Base-by-base conservation (phyloP, 1,284 basidiomycete species). In the Sporisorium graminicola region DNA sequence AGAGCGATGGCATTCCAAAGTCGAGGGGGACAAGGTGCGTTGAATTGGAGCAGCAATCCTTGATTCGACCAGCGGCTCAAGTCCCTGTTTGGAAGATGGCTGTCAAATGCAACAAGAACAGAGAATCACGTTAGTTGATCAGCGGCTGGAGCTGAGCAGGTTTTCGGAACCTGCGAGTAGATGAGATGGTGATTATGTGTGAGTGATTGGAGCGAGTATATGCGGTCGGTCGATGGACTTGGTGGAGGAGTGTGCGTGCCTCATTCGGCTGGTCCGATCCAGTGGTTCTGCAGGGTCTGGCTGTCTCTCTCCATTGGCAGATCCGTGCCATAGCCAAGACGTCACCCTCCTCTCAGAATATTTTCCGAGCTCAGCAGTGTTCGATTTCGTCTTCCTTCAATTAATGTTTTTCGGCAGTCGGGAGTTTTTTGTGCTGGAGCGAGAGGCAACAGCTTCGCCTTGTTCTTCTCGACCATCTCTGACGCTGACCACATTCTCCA, bases 1-100 rank as follows among this genome's bases (percentile, higher is more conserved):
- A 54, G 26, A 16, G 26, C 10, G 29, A 24, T 31, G 42, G 8
- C 20, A 56, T 46, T 47, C 24, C n/a, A 31, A 18, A n/a, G 9
- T 22, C 12, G 40, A 16, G 24, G 5, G 33, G 2, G 40, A 27
- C 16, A 29, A 26, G 44, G 33, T 33, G 26, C 27, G 20, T 16
- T 46, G 37, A 40, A 29, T 14, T 66, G 58, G 22, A 24, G 51
- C 56, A 29, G 13, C 12, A 6, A 35, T 37, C 54, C 53, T 60
- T 57, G 65, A 67, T 46, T 37, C 58, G 58, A 47, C 54, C 65
- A 53, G 58, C 64, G 64, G 58, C 42, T 46, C 64, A 60, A 66
- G 42, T 46, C 37, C 37, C 40, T 29, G 22, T n/a, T 9, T 22
- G 1, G 13, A 26, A 24, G n/a, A 22, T 27, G 40, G 18, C 22